Evolutionary conservation across 768 basidiomycete species (phyloP), one percentile per base, ranked within the genome.

Genomic region (Dioszegia aurantiaca): DNA sequence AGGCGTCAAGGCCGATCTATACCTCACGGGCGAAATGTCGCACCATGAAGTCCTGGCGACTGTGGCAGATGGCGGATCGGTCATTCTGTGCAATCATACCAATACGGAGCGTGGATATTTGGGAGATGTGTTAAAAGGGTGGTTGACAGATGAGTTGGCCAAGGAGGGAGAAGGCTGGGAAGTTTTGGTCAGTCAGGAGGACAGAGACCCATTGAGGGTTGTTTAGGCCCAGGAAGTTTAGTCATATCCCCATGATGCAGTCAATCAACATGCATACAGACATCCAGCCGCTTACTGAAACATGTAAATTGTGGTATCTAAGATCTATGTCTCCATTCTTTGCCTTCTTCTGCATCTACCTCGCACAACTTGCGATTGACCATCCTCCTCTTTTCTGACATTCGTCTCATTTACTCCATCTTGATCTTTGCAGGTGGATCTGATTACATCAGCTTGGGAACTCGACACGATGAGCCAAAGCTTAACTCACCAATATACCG

Each of bases 61-160:
- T 1, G 81, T 89, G 12, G 88, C 88, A 10, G 76, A 79, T 41
- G 89, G 90, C 31, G 84, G 80, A 68, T 83, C 88, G 72, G 87
- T 95, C 71, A 82, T 95, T 62, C 82, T 95, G 55, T 91, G 91
- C 87, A 78, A 80, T 17, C 94, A 97, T 78, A 88, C 90, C 16
- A 92, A 92, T 77, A 93, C 93, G 42, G 94, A 98, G 79, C 87
- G 93, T 30, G 90, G 90, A 0, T 97, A 90, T 78, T 86, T 98
- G 55, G 83, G 62, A 4, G 55, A 86, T 17, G 79, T 84, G 23
- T 82, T 97, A 30, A 85, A 86, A 37, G 76, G 79, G 12, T 86
- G 84, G 77, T 80, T 97, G 60, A 71, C 75, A 59, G 64, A 70
- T 46, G 83, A 86, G 73, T 78, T 88, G 59, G 65, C 72, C 16